These are phyloP conservation scores for Cutaneotrichosporon sp. DNA, from an alignment of 1,284 basidiomycete genomes.

Conservation along the genomic window DNA sequence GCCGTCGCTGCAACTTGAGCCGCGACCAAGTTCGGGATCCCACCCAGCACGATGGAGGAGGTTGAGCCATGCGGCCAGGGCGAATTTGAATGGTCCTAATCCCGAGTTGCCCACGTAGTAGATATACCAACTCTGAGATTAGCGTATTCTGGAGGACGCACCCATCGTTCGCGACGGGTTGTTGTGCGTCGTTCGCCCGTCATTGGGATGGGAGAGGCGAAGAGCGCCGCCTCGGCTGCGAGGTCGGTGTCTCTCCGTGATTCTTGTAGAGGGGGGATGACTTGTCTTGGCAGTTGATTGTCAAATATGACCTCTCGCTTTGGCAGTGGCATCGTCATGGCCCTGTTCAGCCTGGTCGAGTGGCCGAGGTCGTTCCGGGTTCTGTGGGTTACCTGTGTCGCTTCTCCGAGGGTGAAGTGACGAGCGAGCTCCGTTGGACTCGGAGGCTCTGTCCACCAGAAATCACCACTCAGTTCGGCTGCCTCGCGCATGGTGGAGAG, in stretches of 20 bases:
- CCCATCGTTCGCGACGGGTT: conserved; percentile 45
- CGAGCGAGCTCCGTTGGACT: too few relatives aligned
- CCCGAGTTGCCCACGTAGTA: conserved; percentile 50
- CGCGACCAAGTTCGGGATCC: conserved; percentile 43
- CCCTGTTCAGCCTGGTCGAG: too few relatives aligned
- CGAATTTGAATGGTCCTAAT: conserved; percentile 51
- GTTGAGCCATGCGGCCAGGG: conserved; percentile 49
- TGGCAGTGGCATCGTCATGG: too few relatives aligned
- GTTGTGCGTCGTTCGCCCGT: conserved; percentile 42
- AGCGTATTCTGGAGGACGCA: conserved; percentile 11
- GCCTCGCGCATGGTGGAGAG: background rate
- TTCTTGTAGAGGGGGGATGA: background rate
- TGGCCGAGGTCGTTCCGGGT: too few relatives aligned
- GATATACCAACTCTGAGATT: conserved; percentile 41
- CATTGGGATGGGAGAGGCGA: conserved; percentile 43
- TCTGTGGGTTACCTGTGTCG: too few relatives aligned
- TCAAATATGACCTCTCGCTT: too few relatives aligned
- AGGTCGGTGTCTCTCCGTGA: background rate
- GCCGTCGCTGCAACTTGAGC: conserved; percentile 34
- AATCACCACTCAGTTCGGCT: background rate
- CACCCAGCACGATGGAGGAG: conserved; percentile 44
- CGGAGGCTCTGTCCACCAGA: too few relatives aligned
- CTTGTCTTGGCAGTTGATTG: too few relatives aligned
- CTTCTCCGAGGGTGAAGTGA: too few relatives aligned
- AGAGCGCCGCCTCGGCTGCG: conserved; percentile 41